Evolutionary conservation across 2,329 filamentous ascomycete genomes (phyloP), one percentile per base, ranked within the genome.

Genomic region (Eutypella sp.): DNA sequence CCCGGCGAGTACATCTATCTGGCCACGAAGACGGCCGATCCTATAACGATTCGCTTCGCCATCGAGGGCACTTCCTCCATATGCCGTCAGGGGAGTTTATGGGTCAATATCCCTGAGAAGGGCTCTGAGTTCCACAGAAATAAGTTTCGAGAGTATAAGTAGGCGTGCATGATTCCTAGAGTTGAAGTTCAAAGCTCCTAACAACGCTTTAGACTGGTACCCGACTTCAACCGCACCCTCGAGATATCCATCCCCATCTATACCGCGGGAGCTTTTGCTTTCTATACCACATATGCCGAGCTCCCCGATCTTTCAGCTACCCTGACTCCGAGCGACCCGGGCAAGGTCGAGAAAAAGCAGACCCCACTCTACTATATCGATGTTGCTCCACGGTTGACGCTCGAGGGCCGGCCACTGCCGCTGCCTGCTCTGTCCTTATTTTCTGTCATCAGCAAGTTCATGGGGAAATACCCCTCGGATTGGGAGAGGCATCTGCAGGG

Each of bases 61-160:
- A 92, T 96, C 57, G 87, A 96, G 68, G 91, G 93, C 51, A 92
- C 89, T 47, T 96, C 92, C 64, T 96, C 92, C 51, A 93, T 99
- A 73, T 96, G 91, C 67, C 82, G 90, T 56, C 78, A 96, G 69
- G 93, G 95, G 48, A 96, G 88, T 63, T 76, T 99, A 52, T 99
- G 93, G 92, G 86, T 96, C 61, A 99, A 99, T 67, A 87, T 97
- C 49, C 93, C 93, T 7, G 79, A 85, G 50, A 75, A 84, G 58
- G 90, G 85, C 48, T 72, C 81, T 41, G 71, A 82, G 37, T 99
- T 97, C 63, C 78, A 82, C 53, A 84, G 93, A 57, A 77, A 86
- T 59, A 77, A 78, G 27, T 99, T 95, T 67, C 82, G 83, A 59
- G 86, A 96, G 70, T 95, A 87, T 78, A 92, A 89, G 92, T 96